A percentile compares a stretch with the other conserved stretches of the same genome.
Evolutionary conservation across 176 grass and related monocot genomes (phyloP).

Genomic region (Aegilops umbellulata): DNA sequence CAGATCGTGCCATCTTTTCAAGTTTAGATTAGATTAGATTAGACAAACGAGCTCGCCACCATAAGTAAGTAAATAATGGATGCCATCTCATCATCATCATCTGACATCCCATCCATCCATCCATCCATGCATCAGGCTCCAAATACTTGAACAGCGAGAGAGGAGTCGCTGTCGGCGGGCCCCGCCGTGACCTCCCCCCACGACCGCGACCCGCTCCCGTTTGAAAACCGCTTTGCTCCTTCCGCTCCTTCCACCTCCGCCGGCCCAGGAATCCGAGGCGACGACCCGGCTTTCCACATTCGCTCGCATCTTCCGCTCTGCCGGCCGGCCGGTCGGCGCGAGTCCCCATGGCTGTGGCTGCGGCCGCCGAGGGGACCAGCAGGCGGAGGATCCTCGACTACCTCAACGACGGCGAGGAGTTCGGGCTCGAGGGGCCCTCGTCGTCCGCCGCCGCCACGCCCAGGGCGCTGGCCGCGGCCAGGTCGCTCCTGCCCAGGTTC

Average conservation of each 20-base stretch:
- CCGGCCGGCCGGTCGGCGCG: not conserved
- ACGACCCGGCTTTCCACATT: not conserved
- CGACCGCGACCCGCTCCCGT: slow-evolving; percentile 43
- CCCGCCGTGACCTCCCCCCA: not conserved
- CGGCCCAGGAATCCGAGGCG: not conserved
- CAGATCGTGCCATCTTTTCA: not conserved
- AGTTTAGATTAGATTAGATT: no score
- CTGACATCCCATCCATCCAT: not conserved
- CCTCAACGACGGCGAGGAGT: slow-evolving; percentile 64
- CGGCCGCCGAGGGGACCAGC: not conserved
- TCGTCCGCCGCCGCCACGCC: not conserved
- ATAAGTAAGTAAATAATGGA: not conserved
- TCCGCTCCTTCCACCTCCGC: not conserved
- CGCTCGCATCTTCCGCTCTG: not conserved
- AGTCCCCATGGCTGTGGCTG: not conserved
- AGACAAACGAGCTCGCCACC: not conserved
- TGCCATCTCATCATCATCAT: not conserved
- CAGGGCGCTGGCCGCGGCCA: not conserved
- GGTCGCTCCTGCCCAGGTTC: slow-evolving; percentile 28
- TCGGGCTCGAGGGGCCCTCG: not conserved
- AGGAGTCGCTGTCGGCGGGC: slow-evolving; percentile 7
- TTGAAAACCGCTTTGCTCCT: slow-evolving; percentile 38
- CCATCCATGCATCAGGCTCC: not conserved
- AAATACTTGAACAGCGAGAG: not conserved
- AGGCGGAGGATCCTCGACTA: slow-evolving; percentile 50